Evolutionary conservation across 208 protist species (phyloP).

Genomic region (Crithidia fasciculata): DNA sequence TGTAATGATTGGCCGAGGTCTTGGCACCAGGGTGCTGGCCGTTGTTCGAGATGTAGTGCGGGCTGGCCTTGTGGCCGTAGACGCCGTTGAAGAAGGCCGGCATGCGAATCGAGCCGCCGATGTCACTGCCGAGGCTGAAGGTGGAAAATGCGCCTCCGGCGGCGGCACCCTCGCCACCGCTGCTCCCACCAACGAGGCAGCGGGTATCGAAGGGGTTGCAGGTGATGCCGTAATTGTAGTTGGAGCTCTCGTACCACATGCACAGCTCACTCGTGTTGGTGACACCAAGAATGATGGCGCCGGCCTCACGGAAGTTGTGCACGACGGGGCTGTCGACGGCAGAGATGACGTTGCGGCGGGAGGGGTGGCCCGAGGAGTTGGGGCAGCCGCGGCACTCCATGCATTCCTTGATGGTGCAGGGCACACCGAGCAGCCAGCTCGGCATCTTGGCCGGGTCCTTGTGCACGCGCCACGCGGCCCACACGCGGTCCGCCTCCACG

Average conservation of each 20-base stretch:
- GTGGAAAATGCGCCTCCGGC: conserved; percentile 79
- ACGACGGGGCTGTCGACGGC: conserved; percentile 75
- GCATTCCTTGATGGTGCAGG: conserved; percentile 90
- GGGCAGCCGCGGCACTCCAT: conserved; percentile 83
- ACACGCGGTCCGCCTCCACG: conserved; percentile 59
- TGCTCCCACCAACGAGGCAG: conserved; percentile 86
- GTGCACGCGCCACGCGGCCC: conserved; percentile 65
- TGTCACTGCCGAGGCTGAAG: conserved; percentile 89
- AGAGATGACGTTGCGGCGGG: conserved; percentile 52
- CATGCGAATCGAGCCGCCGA: conserved; percentile 92
- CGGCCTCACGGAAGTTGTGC: conserved; percentile 84
- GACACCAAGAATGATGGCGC: conserved; percentile 90
- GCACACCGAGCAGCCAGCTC: conserved; percentile 85
- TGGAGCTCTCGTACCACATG: conserved; percentile 92
- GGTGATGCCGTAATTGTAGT: conserved; percentile 89
- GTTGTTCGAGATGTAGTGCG: conserved; percentile 83
- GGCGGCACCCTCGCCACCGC: conserved; percentile 83
- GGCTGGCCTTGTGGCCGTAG: conserved; percentile 87
- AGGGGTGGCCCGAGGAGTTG: conserved; percentile 77
- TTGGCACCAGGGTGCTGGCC: conserved; percentile 82
- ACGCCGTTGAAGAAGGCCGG: conserved; percentile 92
- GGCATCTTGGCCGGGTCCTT: conserved; percentile 45
- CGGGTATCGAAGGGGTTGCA: conserved; percentile 91
- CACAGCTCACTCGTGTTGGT: conserved; percentile 91
- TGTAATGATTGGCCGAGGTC: conserved; percentile 81